These are phyloP conservation scores for Spergularia bocconei DNA, from an alignment of 148 eudicot genomes.

Conservation along the genomic window DNA sequence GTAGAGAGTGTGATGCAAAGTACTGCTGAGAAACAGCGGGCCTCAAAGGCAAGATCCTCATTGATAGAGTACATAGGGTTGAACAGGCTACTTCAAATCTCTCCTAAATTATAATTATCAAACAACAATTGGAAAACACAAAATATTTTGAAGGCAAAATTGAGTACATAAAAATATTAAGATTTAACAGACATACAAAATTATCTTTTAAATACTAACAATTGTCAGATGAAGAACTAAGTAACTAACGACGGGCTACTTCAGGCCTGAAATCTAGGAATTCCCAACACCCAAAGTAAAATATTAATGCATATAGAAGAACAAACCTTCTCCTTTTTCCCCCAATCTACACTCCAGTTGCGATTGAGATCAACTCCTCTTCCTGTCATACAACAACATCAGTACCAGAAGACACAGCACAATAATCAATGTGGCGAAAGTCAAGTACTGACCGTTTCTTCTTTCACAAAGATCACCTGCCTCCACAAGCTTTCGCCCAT, in stretches of 20 bases:
- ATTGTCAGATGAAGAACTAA: no score
- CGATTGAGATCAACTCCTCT: slow-evolving; percentile 99
- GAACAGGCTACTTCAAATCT: neutral
- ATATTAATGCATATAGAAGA: neutral
- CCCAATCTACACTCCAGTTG: slow-evolving; percentile 99
- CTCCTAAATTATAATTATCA: neutral
- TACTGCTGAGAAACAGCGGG: neutral
- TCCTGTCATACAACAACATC: slow-evolving; percentile 49
- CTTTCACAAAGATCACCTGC: slow-evolving; percentile 95
- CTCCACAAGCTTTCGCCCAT: slow-evolving; percentile 93
- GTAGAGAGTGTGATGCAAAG: neutral
- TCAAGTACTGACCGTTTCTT: slow-evolving; percentile 65
- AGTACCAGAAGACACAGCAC: slow-evolving; percentile 15
- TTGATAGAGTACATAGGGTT: neutral
- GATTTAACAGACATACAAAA: no score
- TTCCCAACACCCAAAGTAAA: neutral
- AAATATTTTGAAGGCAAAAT: no score
- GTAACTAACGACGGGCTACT: neutral
- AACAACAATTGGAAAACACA: neutral
- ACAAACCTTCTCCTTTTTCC: slow-evolving; percentile 90
- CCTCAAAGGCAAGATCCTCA: neutral
- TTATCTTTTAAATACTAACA: no score
- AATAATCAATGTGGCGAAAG: slow-evolving; percentile 3
- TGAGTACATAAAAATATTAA: no score
- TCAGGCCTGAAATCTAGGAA: neutral